Evolutionary conservation across 2,329 filamentous ascomycete species (phyloP), one percentile per base, ranked within the genome.

Genomic region (Pseudogymnoascus sp.): DNA sequence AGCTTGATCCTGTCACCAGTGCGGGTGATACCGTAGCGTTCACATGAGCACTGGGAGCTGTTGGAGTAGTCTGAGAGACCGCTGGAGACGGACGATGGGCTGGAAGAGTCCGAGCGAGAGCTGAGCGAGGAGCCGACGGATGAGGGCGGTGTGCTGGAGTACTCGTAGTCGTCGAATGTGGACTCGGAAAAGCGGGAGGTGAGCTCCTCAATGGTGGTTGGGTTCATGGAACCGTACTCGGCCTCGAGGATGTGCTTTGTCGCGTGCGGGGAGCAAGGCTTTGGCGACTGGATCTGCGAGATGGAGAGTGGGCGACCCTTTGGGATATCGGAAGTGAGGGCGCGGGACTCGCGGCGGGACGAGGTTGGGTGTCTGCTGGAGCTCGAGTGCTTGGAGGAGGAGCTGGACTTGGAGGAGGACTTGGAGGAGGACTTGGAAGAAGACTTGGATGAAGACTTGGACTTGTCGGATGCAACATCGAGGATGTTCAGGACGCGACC

Each of bases 401-500:
- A 77, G 66, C 72, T 77, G 24, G 73, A 74, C 59, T 76, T 78
- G 63, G 74, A 75, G 68, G 73, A 76, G 63, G 72, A 76, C 21
- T 71, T 70, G 31, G 74, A 75, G 63, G 73, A 76, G 63, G 72
- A 76, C 21, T 71, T 70, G 31, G 74, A 75, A 64, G 75, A 77
- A 44, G 74, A 76, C 63, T 76, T 77, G 66, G 73, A 76, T 69
- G 75, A 77, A 65, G 79, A 80, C 70, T 76, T 78, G 24, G 78
- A 77, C 74, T 81, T 83, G 75, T 76, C 76, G 35, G 69, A 67
- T 63, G 92, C 90, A 66, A 96, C 90, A 77, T 97, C 93, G 77
- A 99, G 91, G 79, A 96, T 91, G 85, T 99, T 99, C 72, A 99
- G 85, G 78, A 93, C 91, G 77, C 95, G 93, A 80, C 93, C 91